A percentile compares a stretch with the other conserved stretches of the same genome.
phyloP scores from a whole-genome alignment of 805 yeast species.

The Candida broadrunensis region DNA sequence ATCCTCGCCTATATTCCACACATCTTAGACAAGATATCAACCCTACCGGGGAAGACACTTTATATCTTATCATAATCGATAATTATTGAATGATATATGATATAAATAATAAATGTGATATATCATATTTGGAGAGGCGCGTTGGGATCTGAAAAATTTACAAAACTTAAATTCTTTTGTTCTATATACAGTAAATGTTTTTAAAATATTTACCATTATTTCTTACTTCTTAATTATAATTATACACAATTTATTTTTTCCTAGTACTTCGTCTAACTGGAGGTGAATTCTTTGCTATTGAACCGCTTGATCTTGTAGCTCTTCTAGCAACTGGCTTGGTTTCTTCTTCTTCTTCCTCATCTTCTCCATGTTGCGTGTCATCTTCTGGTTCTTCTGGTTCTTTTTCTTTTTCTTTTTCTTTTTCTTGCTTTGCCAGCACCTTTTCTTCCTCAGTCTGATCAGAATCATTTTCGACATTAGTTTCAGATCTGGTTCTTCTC shows the following conservation, averaged over 20 bases:
- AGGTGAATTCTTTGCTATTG: not conserved
- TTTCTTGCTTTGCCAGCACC: conserved; percentile 1
- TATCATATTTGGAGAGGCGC: no score
- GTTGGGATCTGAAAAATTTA: no score
- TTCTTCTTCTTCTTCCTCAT: conserved; percentile 1
- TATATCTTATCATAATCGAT: no score
- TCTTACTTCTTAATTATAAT: no score
- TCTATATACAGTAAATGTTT: not conserved
- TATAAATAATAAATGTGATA: no score
- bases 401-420: not conserved
- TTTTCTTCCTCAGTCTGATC: not conserved
- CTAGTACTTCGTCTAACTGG: conserved; percentile 16
- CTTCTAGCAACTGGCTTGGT: not conserved
- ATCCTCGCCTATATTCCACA: no score
- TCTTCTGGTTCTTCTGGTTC: not conserved
- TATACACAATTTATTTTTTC: conserved; percentile 9
- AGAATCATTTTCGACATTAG: not conserved
- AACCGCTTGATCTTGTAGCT: not conserved
- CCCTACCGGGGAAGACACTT: no score
- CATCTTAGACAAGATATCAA: no score
- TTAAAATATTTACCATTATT: no score
- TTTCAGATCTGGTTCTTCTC: conserved; percentile 3
- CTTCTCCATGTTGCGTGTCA: conserved; percentile 1
- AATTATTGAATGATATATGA: no score
- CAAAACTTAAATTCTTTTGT: not conserved